A percentile compares a stretch with the other conserved stretches of the same genome.
phyloP scores from a whole-genome alignment of 1,284 basidiomycete genomes.

The Taiwanofungus camphoratus region DNA sequence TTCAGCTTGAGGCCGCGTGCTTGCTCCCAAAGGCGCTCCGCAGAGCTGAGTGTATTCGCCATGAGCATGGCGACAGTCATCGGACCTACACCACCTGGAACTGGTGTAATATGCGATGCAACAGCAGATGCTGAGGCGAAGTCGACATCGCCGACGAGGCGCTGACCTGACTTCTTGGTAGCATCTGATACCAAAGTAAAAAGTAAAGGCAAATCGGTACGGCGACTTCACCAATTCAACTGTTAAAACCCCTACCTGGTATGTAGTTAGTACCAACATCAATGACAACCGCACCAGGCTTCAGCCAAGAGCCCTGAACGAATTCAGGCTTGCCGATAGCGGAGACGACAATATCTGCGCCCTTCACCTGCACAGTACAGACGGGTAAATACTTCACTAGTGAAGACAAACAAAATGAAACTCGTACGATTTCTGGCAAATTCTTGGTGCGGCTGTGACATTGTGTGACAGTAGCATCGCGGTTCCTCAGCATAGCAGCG shows the following conservation, averaged over 20 bases:
- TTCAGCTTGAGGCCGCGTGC: constrained; percentile 63
- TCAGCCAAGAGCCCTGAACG: constrained; percentile 93
- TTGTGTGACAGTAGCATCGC: constrained; percentile 96
- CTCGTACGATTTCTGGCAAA: constrained; percentile 68
- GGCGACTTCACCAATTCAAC: too few species aligned
- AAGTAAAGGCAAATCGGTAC: neutral
- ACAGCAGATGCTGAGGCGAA: constrained; percentile 72
- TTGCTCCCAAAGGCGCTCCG: constrained; percentile 75
- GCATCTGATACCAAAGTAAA: constrained; percentile 46
- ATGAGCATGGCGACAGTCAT: constrained; percentile 99
- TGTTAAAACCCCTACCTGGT: constrained; percentile 59
- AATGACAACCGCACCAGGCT: constrained; percentile 90
- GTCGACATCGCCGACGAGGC: constrained; percentile 95
- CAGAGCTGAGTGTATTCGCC: constrained; percentile 88
- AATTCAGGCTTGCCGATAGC: constrained; percentile 92
- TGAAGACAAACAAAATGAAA: constrained; percentile 8
- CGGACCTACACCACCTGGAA: constrained; percentile 97
- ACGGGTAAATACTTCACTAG: constrained; percentile 6
- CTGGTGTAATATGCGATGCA: constrained; percentile 92
- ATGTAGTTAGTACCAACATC: constrained; percentile 99
- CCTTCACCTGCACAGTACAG: constrained; percentile 58
- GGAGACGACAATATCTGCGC: constrained; percentile 89
- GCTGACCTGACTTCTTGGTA: constrained; percentile 92
- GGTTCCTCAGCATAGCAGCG: constrained; percentile 82
- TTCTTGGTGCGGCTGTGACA: constrained; percentile 91